Conservation (phyloP, 805 yeast genomes). For the Candida koratica region DNA sequence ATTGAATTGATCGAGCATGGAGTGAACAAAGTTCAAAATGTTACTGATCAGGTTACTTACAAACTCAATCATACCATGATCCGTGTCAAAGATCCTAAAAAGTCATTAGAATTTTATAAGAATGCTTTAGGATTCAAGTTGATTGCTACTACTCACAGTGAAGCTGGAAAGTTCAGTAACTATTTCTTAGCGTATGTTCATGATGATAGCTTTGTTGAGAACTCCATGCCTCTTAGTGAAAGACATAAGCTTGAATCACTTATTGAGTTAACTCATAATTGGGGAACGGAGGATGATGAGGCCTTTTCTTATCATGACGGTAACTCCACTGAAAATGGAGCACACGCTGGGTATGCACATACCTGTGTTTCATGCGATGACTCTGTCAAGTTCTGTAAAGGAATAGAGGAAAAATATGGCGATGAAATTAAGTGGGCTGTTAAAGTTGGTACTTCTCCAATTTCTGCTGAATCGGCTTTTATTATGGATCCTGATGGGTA, state of each 20-base stretch:
- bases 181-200: slow-evolving; percentile 80
- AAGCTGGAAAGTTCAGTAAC: slow-evolving; percentile 73
- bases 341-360: slow-evolving; percentile 84
- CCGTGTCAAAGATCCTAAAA: slow-evolving; percentile 79
- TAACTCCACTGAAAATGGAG: slow-evolving; percentile 49
- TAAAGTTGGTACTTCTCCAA: slow-evolving; percentile 51
- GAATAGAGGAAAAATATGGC: slow-evolving; percentile 44
- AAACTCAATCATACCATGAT: slow-evolving; percentile 88
- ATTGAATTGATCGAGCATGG: slow-evolving; percentile 74
- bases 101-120: slow-evolving; percentile 73
- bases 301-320: slow-evolving; percentile 80
- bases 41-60: slow-evolving; percentile 38
- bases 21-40: slow-evolving; percentile 36
- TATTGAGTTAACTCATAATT: slow-evolving; percentile 89
- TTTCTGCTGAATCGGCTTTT: slow-evolving; percentile 60
- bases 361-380: slow-evolving; percentile 68
- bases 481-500: slow-evolving; percentile 90
- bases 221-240: slow-evolving; percentile 18
- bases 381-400: slow-evolving; percentile 53
- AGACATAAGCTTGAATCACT: slow-evolving; percentile 53
- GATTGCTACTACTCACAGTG: slow-evolving; percentile 51
- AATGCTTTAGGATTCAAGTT: slow-evolving; percentile 79
- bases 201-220: slow-evolving; percentile 40
- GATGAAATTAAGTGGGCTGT: slow-evolving; percentile 50
- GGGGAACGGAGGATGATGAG: slow-evolving; percentile 85